These are phyloP conservation scores for Tulasnella calospora DNA, from an alignment of 768 basidiomycete genomes.

Conservation along the genomic window DNA sequence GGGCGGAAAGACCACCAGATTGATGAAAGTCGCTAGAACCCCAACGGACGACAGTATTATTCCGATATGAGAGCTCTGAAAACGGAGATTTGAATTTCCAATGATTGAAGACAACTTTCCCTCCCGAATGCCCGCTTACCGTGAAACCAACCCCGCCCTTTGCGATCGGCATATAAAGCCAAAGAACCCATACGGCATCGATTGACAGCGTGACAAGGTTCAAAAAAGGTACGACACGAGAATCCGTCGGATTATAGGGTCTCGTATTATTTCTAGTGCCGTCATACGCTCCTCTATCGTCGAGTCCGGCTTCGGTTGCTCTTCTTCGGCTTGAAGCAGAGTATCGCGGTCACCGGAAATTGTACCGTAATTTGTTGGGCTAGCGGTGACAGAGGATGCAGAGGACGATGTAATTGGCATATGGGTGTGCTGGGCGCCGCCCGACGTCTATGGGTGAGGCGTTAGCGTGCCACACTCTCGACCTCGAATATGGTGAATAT, in stretches of 20 bases:
- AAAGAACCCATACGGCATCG: constrained; percentile 28
- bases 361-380: too few relatives aligned
- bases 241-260: constrained; percentile 22
- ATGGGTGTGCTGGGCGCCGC: too few relatives aligned
- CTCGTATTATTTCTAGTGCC: constrained; percentile 19
- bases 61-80: constrained; percentile 26
- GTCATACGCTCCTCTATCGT: not conserved
- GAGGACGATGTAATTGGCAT: too few relatives aligned
- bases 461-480: too few relatives aligned
- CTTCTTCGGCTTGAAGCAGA: not conserved
- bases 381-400: too few relatives aligned
- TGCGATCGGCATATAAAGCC: constrained; percentile 27
- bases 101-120: not conserved
- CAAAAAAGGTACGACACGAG: constrained; percentile 28
- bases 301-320: not conserved
- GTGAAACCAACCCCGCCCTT: constrained; percentile 28
- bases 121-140: not conserved
- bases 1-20: constrained; percentile 26
- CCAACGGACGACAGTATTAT: constrained; percentile 23
- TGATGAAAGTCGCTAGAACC: constrained; percentile 25
- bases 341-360: too few relatives aligned
- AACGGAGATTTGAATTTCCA: not conserved
- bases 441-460: too few relatives aligned
- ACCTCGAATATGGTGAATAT: not conserved
- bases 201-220: constrained; percentile 25